Conservation (phyloP, 441 rosid species). For the Geranium incanum region DNA sequence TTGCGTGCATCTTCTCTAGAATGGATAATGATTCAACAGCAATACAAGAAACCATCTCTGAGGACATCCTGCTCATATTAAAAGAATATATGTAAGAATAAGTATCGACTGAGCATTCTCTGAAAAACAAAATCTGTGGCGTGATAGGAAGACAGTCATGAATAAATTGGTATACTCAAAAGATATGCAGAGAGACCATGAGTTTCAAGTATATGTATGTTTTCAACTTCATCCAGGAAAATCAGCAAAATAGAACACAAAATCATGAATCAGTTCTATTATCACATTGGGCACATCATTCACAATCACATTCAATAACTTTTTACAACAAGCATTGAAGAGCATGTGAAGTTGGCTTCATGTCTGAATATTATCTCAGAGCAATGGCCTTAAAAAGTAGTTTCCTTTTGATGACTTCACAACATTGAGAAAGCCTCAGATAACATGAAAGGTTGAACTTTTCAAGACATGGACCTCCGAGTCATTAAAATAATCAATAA, state of each 20-base stretch:
- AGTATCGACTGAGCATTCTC: neutral
- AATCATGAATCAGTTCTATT: neutral
- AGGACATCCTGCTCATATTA: conserved; percentile 54
- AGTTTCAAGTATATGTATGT: neutral
- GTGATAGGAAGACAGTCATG: neutral
- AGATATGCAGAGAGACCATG: neutral
- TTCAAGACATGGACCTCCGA: neutral
- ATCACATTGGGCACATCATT: neutral
- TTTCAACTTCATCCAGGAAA: neutral
- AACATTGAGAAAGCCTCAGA: neutral
- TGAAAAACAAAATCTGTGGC: neutral
- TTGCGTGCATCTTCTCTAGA: conserved; percentile 90
- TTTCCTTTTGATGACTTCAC: neutral
- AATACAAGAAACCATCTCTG: conserved; percentile 97
- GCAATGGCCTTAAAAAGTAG: neutral
- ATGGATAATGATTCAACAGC: conserved; percentile 90
- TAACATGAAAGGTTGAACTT: neutral
- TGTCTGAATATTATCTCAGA: neutral
- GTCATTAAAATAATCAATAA: neutral
- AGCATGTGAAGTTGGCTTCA: neutral
- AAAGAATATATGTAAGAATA: conserved; percentile 15
- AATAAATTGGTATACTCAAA: neutral
- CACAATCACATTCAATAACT: neutral
- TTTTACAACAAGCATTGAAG: neutral
- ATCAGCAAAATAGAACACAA: neutral